Evolutionary conservation across 2,329 filamentous ascomycete species (phyloP), one percentile per base, ranked within the genome.

Genomic region (Emmonsiellopsis sp.): DNA sequence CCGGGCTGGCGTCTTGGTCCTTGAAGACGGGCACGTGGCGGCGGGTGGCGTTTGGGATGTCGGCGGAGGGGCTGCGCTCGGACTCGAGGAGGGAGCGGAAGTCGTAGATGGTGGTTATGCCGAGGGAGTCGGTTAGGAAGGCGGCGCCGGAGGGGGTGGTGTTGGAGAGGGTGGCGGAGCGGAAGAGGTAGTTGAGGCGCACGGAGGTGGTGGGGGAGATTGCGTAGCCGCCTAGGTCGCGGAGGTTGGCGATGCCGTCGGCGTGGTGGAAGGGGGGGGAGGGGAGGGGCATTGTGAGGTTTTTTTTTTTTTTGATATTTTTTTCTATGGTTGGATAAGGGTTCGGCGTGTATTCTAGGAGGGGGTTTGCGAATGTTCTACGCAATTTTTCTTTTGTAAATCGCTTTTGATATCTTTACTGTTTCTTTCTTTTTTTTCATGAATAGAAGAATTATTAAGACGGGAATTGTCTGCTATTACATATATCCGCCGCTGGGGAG

Each of bases 101-200:
- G 70, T 90, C 86, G 65, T 83, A 90, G 50, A 87, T 77, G 57
- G 78, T 74, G 26, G 73, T 76, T 59, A 92, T 79, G n/a, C 79
- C 77, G 51, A 88, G 71, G 5, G 66, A 60, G 32, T 73, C 50
- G 54, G 62, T 73, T 55, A 87, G 73, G 43, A 71, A 74, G 7
- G 68, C 62, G 6, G 80, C 68, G 13, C 83, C 83, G 26, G 75
- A 70, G 30, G 74, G 65, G 1, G 80, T 81, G 45, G 85, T 72
- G 55, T 71, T 70, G 34, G 79, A 81, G 13, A 85, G 84, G 58
- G 89, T 85, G 2, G 84, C 86, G 48, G 82, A 83, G 54, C 88
- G 83, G 70, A 81, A 91, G 54, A 88, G 69, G 32, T 84, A 61
- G 34, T 76, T 74, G 42, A 72, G 71, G 30, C 79, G 75, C 57